Conservation (phyloP, 768 basidiomycete species). For the Astraeus odoratus region DNA sequence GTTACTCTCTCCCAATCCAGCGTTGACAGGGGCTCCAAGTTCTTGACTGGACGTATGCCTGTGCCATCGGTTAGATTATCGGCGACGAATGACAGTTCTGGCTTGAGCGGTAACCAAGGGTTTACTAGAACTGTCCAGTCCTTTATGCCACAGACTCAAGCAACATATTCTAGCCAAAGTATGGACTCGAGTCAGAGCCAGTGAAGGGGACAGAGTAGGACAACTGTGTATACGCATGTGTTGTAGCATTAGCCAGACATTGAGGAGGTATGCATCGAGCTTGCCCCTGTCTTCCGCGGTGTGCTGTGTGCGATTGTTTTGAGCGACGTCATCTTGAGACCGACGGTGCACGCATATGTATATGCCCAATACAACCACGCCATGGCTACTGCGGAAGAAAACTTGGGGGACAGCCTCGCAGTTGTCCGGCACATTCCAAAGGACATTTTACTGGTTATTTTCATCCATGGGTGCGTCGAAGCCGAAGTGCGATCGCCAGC, state of each 20-base stretch:
- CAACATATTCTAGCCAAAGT: slow-evolving; percentile 44
- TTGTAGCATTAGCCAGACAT: not conserved
- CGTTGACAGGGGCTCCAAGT: slow-evolving; percentile 9
- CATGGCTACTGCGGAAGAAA: not conserved
- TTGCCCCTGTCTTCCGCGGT: too few species aligned
- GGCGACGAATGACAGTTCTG: not conserved
- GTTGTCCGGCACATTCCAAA: slow-evolving; percentile 10
- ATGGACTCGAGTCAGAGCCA: slow-evolving; percentile 25
- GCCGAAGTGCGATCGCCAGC: not conserved
- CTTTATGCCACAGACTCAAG: slow-evolving; percentile 41
- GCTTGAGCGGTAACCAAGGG: slow-evolving; percentile 7
- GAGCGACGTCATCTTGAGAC: not conserved
- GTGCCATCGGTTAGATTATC: slow-evolving; percentile 12
- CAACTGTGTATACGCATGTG: not conserved
- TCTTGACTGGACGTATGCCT: slow-evolving; percentile 18
- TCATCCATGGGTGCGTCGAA: slow-evolving; percentile 65
- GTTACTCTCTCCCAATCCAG: slow-evolving; percentile 2
- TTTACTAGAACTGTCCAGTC: slow-evolving; percentile 26
- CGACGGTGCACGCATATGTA: too few species aligned
- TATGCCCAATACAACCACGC: too few species aligned
- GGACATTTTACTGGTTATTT: slow-evolving; percentile 60
- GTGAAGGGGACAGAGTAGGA: slow-evolving; percentile 2
- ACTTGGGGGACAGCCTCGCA: not conserved
- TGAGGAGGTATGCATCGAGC: too few species aligned
- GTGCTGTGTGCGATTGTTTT: too few species aligned